A percentile compares a stretch with the other conserved stretches of the same genome.
Evolutionary conservation across 1,284 basidiomycete species (phyloP).

Genomic region (Singerocomus inundabilis): DNA sequence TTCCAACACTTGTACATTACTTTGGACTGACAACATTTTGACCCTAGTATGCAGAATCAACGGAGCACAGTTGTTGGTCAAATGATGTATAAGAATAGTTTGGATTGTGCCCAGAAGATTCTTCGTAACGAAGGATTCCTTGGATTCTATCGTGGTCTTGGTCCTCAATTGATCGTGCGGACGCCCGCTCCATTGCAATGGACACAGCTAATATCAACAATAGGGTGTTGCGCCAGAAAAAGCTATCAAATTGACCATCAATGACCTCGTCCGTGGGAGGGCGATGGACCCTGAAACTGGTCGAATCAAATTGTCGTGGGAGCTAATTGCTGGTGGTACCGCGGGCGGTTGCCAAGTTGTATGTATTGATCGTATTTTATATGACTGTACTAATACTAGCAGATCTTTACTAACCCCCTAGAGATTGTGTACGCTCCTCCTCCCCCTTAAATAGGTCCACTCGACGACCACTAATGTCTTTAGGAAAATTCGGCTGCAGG

Average conservation of each 20-base stretch:
- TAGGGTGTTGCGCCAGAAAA: conserved; percentile 99
- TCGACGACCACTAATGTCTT: conserved; percentile 10
- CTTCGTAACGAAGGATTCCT: conserved; percentile 91
- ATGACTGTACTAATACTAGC: conserved; percentile 19
- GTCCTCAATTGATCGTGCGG: conserved; percentile 89
- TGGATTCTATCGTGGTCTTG: conserved; percentile 95
- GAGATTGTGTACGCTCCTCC: conserved; percentile 92
- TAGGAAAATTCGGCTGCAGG: conserved; percentile 95
- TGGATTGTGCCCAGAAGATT: conserved; percentile 94
- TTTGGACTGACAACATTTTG: conserved; percentile 1
- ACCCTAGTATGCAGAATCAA: conserved; percentile 91
- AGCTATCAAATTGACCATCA: conserved; percentile 95
- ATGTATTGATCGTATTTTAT: conserved; percentile 37
- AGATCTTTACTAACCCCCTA: conserved; percentile 95
- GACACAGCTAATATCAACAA: conserved; percentile 9
- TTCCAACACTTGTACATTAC: neutral
- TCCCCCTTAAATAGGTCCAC: neutral
- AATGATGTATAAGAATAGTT: conserved; percentile 89
- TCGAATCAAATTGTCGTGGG: conserved; percentile 83
- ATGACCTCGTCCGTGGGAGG: conserved; percentile 85
- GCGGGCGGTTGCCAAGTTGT: conserved; percentile 98
- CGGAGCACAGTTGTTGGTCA: conserved; percentile 93
- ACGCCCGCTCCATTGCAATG: neutral
- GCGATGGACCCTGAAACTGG: conserved; percentile 95
- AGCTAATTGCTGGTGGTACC: conserved; percentile 87